phyloP scores from a whole-genome alignment of 495 filamentous ascomycete genomes.

The Neurospora sp. region DNA sequence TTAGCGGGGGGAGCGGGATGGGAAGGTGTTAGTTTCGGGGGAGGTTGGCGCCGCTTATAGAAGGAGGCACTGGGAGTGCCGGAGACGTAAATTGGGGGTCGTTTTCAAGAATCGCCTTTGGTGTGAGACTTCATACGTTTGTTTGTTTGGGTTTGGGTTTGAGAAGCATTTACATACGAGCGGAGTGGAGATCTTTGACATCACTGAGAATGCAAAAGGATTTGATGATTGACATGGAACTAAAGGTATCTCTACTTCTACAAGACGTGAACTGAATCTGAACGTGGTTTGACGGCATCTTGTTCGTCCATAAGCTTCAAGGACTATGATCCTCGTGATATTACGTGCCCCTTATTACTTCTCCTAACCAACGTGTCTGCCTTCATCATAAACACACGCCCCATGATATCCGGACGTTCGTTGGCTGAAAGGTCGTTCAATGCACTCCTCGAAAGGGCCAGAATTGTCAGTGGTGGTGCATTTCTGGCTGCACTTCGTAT shows the following conservation, averaged over 20 bases:
- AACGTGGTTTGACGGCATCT: not conserved
- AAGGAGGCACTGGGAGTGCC: not conserved
- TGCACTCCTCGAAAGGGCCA: not conserved
- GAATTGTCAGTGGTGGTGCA: not conserved
- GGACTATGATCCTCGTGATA: not conserved
- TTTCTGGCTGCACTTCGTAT: not conserved
- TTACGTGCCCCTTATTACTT: not conserved
- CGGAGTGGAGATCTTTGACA: not conserved
- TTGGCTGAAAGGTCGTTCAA: not conserved
- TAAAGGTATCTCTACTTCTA: too few relatives aligned
- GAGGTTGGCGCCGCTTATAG: not conserved
- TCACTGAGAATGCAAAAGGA: not conserved
- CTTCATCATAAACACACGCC: not conserved
- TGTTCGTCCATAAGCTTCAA: not conserved
- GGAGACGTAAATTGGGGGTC: not conserved
- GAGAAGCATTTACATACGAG: not conserved
- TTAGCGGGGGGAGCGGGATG: not conserved
- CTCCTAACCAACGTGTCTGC: not conserved
- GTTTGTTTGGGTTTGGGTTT: not conserved
- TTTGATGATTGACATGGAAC: too few relatives aligned
- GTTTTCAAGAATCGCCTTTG: not conserved
- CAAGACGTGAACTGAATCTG: not conserved
- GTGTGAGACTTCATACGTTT: not conserved
- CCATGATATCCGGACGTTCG: too few relatives aligned
- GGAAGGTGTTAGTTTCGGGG: not conserved